Evolutionary conservation across 768 basidiomycete species (phyloP), one percentile per base, ranked within the genome.

Genomic region (Serendipita vermifera): DNA sequence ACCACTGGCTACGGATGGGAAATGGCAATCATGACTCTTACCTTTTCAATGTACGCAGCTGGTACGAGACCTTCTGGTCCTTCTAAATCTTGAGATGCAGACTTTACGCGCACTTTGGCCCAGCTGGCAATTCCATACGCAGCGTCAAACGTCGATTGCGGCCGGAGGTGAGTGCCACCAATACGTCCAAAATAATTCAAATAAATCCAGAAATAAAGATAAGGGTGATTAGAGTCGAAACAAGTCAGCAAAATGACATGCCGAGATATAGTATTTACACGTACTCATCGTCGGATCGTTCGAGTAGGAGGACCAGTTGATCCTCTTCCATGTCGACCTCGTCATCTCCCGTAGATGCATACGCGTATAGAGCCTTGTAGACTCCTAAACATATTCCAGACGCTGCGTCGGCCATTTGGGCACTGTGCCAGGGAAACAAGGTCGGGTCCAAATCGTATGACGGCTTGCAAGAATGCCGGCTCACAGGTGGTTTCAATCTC

Each of bases 281-380:
- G 68, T 65, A 86, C 94, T 98, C 94, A 62, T 88, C 81, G 68
- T 99, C 94, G 53, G 82, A 79, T 64, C 79, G 81, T 67, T 97
- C 91, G 43, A 92, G 73, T 54, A 99, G 80, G 64, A 92, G 82
- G 38, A 97, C 75, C 2, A 88, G 65, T 67, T 94, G 87, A 70
- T 85, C 82, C 73, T 98, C 93, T 64, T 80, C 83, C 70, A 98
- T 79, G 13, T 82, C 72, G 61, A 99, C 79, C 68, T 98, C 96
- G 61, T 94, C 93, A 56, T 89, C 87, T 24, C 89, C 83, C 68
- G 88, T 85, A 6, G 73, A 70, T 4, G 77, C 75, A 68, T 97
- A 99, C 73, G 90, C 89, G 68, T 96, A 99, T n/a, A 87, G 81
- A 14, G 84, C 94, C 70, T 87, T 92, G 74, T 90, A 85, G 58